Evolutionary conservation across 1,139 yeast genomes (phyloP).

Genomic region (Yamadazyma atmosphaerica): DNA sequence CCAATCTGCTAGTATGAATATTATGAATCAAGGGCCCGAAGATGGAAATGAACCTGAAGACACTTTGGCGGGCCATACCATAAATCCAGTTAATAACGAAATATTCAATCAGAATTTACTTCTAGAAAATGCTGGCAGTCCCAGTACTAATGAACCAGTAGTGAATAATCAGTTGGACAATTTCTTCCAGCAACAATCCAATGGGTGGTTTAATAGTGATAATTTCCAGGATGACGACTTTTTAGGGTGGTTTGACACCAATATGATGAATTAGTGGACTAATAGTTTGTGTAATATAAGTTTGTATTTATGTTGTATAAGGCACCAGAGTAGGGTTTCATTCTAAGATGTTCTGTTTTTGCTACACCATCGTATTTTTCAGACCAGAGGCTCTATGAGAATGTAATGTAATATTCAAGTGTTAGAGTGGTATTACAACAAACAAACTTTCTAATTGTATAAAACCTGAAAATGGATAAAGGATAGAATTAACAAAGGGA

Average conservation of each 20-base stretch:
- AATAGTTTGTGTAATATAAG: not conserved
- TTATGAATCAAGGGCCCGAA: not conserved
- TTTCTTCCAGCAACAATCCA: constrained; percentile 77
- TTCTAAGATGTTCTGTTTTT: no score
- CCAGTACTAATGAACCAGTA: constrained; percentile 11
- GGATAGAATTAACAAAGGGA: no score
- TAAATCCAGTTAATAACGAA: not conserved
- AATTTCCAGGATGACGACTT: constrained; percentile 70
- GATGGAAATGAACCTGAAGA: no score
- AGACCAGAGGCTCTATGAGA: no score
- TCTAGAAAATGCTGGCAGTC: not conserved
- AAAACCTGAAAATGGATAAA: no score
- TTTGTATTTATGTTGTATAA: not conserved
- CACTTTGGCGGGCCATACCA: not conserved
- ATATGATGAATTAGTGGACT: constrained; percentile 18
- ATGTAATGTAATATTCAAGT: no score
- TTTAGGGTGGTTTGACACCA: constrained; percentile 91
- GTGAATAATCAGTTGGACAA: constrained; percentile 49
- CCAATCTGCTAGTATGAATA: not conserved
- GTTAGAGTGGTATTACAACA: no score
- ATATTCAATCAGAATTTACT: not conserved
- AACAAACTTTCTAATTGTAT: no score
- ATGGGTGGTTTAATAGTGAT: constrained; percentile 74
- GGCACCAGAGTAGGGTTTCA: no score
- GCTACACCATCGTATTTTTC: no score